Evolutionary conservation across 2,329 filamentous ascomycete species (phyloP).

Genomic region (Waltergamsia citrina): DNA sequence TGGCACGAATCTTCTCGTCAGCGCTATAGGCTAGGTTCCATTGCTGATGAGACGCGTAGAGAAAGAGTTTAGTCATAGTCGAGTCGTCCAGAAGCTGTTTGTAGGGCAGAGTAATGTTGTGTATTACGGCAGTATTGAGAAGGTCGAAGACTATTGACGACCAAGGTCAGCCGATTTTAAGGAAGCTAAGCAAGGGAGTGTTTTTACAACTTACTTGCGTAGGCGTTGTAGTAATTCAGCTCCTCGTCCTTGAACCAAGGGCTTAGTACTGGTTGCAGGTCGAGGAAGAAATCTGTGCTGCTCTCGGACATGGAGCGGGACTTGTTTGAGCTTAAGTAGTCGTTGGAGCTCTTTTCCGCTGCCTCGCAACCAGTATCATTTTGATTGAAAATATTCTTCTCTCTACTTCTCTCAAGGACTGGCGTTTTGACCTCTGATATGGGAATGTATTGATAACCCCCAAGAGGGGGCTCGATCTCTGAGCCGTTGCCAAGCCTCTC

Average conservation of each 20-base stretch:
- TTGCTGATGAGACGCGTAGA: constrained; percentile 72
- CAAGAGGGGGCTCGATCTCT: constrained; percentile 55
- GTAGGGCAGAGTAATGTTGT: constrained; percentile 51
- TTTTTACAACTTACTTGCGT: constrained; percentile 48
- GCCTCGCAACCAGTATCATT: constrained; percentile 46
- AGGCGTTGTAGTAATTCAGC: constrained; percentile 50
- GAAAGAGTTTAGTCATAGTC: constrained; percentile 53
- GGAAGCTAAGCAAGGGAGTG: no score
- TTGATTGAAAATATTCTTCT: constrained; percentile 50
- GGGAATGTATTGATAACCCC: constrained; percentile 78
- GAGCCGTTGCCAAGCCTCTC: constrained; percentile 65
- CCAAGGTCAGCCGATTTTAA: neutral
- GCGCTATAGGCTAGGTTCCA: constrained; percentile 76
- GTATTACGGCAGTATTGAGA: constrained; percentile 49
- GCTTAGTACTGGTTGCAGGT: constrained; percentile 35
- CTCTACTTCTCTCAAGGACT: constrained; percentile 44
- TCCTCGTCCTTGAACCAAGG: constrained; percentile 29
- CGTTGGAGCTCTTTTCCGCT: constrained; percentile 43
- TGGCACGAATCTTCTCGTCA: constrained; percentile 54
- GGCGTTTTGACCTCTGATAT: constrained; percentile 50
- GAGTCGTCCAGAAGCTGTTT: constrained; percentile 33
- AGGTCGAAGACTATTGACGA: constrained; percentile 34
- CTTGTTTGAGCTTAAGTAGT: constrained; percentile 38
- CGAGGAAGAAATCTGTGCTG: constrained; percentile 51
- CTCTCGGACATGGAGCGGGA: constrained; percentile 32